phyloP scores from a whole-genome alignment of 805 yeast genomes.

The Lipomyces sp. region DNA sequence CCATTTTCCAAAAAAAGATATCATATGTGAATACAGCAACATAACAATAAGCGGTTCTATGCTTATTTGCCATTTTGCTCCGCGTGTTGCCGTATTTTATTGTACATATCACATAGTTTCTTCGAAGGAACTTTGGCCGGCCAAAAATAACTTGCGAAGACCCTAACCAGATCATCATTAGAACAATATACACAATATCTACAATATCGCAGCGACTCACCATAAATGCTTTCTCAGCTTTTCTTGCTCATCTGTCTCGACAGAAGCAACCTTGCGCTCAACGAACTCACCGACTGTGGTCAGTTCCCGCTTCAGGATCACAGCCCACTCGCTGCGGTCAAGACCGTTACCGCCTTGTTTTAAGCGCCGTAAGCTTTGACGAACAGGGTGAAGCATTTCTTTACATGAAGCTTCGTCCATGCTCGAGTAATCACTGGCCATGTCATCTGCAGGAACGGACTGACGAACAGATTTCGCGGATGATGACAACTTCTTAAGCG shows the following conservation, averaged over 20 bases:
- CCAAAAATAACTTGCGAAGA: constrained; percentile 83
- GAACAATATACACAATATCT: not conserved
- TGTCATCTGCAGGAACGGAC: constrained; percentile 30
- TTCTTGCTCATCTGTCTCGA: constrained; percentile 44
- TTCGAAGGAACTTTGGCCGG: constrained; percentile 74
- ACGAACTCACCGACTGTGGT: constrained; percentile 77
- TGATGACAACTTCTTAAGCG: not conserved
- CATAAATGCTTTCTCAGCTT: constrained; percentile 69
- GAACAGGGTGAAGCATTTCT: constrained; percentile 64
- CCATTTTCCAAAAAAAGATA: not conserved
- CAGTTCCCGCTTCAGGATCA: constrained; percentile 68
- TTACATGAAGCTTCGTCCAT: constrained; percentile 79
- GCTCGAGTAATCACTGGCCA: constrained; percentile 65
- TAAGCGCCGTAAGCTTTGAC: constrained; percentile 65
- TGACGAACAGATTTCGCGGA: constrained; percentile 8
- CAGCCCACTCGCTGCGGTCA: constrained; percentile 78
- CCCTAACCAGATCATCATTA: constrained; percentile 37
- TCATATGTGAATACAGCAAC: not conserved
- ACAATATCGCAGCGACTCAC: constrained; percentile 44
- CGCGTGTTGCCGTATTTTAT: constrained; percentile 33
- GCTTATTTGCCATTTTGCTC: not conserved
- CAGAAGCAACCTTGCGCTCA: constrained; percentile 47
- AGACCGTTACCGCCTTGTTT: constrained; percentile 74
- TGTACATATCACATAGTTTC: constrained; percentile 77
- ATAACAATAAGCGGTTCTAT: not conserved